Evolutionary conservation across 306 rosid species (phyloP).

Genomic region (Purshia tridentata): DNA sequence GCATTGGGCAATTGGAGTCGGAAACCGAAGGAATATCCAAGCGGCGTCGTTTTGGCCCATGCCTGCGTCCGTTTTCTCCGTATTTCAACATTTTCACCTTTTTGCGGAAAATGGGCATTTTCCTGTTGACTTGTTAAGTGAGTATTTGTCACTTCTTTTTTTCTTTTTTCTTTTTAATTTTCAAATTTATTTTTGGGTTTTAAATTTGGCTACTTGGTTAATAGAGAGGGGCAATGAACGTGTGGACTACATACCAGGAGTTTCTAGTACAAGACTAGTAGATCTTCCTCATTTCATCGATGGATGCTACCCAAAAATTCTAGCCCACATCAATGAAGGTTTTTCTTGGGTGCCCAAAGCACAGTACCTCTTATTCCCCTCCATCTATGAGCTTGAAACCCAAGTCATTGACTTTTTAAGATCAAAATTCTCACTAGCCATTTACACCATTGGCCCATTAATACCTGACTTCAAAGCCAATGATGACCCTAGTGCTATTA

Average conservation of each 20-base stretch:
- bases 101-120: constrained; percentile 28
- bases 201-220: too few relatives aligned
- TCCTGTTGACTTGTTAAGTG: constrained; percentile 32
- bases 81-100: constrained; percentile 32
- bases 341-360: constrained; percentile 35
- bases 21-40: constrained; percentile 37
- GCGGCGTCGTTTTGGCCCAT: constrained; percentile 47
- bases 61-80: constrained; percentile 29
- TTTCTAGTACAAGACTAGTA: constrained; percentile 14
- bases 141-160: background rate
- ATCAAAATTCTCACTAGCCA: constrained; percentile 28
- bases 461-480: constrained; percentile 32
- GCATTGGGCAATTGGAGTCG: constrained; percentile 31
- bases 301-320: constrained; percentile 4
- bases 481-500: background rate
- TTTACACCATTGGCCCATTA: constrained; percentile 49
- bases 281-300: constrained; percentile 28
- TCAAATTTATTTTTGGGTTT: background rate
- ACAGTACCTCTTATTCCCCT: constrained; percentile 38
- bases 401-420: constrained; percentile 33
- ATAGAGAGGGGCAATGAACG: constrained; percentile 32
- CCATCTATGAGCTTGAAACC: constrained; percentile 48
- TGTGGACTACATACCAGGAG: constrained; percentile 44
- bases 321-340: constrained; percentile 15
- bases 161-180: background rate